Evolutionary conservation across 192 early-diverging fungal genomes (phyloP).

Genomic region (Radiomyces spectabilis): DNA sequence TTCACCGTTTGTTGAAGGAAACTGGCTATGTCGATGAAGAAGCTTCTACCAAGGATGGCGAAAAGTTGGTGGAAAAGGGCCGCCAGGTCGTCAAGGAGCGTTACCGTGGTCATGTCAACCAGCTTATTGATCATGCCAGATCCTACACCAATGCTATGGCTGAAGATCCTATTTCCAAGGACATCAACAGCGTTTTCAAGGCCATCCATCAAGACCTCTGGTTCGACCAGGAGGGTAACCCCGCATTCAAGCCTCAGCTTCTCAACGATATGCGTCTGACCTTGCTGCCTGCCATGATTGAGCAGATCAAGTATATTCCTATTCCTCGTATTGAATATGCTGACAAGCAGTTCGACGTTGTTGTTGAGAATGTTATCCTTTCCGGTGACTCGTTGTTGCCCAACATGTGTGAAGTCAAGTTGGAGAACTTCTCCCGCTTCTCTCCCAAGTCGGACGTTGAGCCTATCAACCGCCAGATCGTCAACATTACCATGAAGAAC

Average conservation of each 20-base stretch:
- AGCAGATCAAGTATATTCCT: slow-evolving; percentile 34
- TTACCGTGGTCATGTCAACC: slow-evolving; percentile 19
- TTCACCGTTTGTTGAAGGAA: slow-evolving; percentile 22
- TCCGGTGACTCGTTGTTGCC: slow-evolving; percentile 33
- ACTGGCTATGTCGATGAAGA: slow-evolving; percentile 23
- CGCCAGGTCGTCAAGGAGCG: slow-evolving; percentile 12
- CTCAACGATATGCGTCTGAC: slow-evolving; percentile 34
- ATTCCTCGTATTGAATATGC: slow-evolving; percentile 38
- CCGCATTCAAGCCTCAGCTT: slow-evolving; percentile 36
- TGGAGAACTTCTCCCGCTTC: too few species aligned
- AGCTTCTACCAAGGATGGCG: slow-evolving; percentile 17
- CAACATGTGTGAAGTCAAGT: slow-evolving; percentile 23
- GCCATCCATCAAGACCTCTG: slow-evolving; percentile 27
- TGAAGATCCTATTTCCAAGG: slow-evolving; percentile 16
- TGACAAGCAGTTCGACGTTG: slow-evolving; percentile 34
- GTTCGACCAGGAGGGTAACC: slow-evolving; percentile 28
- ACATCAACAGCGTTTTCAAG: slow-evolving; percentile 20
- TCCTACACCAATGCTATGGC: slow-evolving; percentile 17
- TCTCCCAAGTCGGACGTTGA: too few species aligned
- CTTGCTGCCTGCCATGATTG: slow-evolving; percentile 27
- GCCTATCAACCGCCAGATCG: background rate
- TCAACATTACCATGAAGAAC: background rate
- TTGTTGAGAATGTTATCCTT: slow-evolving; percentile 32
- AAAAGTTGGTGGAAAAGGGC: slow-evolving; percentile 14
- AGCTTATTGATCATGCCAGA: slow-evolving; percentile 13